phyloP scores from a whole-genome alignment of 108 stramenopile species.

The Nannochloropsis gaditana region DNA sequence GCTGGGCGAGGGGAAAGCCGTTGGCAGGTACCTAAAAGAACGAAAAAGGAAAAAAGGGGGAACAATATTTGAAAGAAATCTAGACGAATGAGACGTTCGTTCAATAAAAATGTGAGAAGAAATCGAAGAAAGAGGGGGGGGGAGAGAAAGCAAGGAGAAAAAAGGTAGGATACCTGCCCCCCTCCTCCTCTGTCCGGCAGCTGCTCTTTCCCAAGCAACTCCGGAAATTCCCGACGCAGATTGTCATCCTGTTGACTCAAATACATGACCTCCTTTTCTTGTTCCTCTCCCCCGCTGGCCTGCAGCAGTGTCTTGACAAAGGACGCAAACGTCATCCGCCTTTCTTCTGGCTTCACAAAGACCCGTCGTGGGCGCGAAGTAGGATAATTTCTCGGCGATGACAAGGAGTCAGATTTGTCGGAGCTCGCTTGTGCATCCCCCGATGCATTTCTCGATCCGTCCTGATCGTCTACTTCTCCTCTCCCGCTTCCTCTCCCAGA shows the following conservation, averaged over 20 bases:
- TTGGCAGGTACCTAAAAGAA: not conserved
- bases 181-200: not conserved
- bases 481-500: too few species aligned
- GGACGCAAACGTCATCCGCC: conserved; percentile 58
- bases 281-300: not conserved
- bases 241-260: conserved; percentile 75
- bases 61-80: too few species aligned
- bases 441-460: not conserved
- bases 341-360: conserved; percentile 74
- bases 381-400: not conserved
- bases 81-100: too few species aligned
- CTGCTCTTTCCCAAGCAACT: conserved; percentile 23
- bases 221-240: conserved; percentile 60
- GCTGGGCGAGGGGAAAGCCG: conserved; percentile 27
- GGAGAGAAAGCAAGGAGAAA: too few species aligned
- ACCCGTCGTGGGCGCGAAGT: conserved; percentile 25
- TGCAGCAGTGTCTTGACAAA: conserved; percentile 26
- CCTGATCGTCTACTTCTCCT: too few species aligned
- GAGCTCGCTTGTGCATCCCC: not conserved
- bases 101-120: too few species aligned
- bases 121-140: too few species aligned
- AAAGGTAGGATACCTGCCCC: not conserved
- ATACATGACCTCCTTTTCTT: conserved; percentile 57
- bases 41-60: too few species aligned
- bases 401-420: not conserved